Evolutionary conservation across 306 rosid genomes (phyloP), one percentile per base, ranked within the genome.

Genomic region (Cicer bijugum): DNA sequence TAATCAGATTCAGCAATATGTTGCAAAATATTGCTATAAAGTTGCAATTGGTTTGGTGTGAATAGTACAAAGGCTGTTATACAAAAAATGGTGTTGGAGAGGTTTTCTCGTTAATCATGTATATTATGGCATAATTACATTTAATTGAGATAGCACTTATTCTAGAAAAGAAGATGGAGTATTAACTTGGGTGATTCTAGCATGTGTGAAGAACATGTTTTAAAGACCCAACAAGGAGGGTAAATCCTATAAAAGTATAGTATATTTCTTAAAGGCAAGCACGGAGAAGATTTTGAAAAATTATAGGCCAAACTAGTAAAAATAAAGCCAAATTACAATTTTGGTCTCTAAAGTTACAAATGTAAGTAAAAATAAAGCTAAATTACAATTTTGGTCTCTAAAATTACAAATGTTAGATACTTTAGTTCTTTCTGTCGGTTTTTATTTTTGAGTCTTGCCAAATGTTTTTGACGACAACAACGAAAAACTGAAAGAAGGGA

Each of bases 101-200:
- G 35, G 35, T 51, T 51, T 51, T 51, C 58, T 14, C 6, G 58
- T 52, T 20, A 52, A 52, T 28, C 35, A 28, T 28, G 35, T 28
- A 53, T 17, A 53, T 53, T 17, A 16, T 56, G 39, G 38, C 23
- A 38, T 39, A 55, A 55, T 47, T 61, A 38, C 67, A 61, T 61
- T 61, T 61, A 14, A 12, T 37, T 61, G 23, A 15, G 67, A n/a
- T 39, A 14, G 1, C 66, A 59, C 66, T 35, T 60, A 35, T 59
- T n/a, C 8, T 59, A 7, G 42, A 61, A 12, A 61, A 61, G n/a
- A 7, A 35, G 23, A 38, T 48, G 16, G 55, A 12, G 55, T 48
- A 14, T 48, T 12, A 48, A 12, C 55, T 48, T 48, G n/a, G 15
- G 55, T 48, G 55, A 48, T 28, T 28, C 35, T 28, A 28, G 35